phyloP scores from a whole-genome alignment of 2,329 filamentous ascomycete species.

The Phyllosticta citrichinensis region DNA sequence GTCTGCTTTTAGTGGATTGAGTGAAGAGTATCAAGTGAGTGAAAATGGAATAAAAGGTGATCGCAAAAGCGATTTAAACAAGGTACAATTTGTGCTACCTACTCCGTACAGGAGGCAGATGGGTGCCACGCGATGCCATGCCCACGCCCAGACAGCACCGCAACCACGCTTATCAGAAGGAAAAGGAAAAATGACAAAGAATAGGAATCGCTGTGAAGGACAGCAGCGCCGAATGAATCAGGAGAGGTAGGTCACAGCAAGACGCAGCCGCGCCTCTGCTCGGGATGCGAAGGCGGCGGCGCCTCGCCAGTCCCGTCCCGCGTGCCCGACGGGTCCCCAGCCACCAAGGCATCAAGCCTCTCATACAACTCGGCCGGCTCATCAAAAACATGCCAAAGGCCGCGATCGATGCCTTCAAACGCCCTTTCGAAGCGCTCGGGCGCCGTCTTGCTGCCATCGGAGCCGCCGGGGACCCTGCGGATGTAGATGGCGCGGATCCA shows the following conservation, averaged over 20 bases:
- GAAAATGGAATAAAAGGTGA: too few relatives aligned
- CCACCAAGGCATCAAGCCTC: constrained; percentile 20
- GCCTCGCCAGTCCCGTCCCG: not conserved
- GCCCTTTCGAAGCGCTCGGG: constrained; percentile 70
- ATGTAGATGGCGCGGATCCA: constrained; percentile 84
- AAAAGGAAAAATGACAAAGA: not conserved
- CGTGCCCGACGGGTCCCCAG: not conserved
- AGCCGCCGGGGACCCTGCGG: constrained; percentile 66
- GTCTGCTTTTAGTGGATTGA: too few relatives aligned
- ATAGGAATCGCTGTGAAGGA: not conserved
- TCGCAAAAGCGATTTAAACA: too few relatives aligned
- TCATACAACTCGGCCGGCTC: constrained; percentile 55
- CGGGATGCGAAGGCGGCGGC: not conserved
- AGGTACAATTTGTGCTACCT: too few relatives aligned
- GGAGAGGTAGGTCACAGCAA: not conserved
- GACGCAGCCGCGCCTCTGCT: not conserved
- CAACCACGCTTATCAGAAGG: too few relatives aligned
- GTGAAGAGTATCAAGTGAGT: too few relatives aligned
- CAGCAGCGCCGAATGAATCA: not conserved
- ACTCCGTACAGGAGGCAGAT: too few relatives aligned
- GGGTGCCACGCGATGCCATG: too few relatives aligned
- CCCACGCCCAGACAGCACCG: too few relatives aligned
- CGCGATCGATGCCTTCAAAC: constrained; percentile 61
- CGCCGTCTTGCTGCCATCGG: constrained; percentile 59
- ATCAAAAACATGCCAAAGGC: constrained; percentile 74